A percentile compares a stretch with the other conserved stretches of the same genome.
Conservation (phyloP, 2,329 filamentous ascomycete genomes). For the Colletotrichum australisinense region DNA sequence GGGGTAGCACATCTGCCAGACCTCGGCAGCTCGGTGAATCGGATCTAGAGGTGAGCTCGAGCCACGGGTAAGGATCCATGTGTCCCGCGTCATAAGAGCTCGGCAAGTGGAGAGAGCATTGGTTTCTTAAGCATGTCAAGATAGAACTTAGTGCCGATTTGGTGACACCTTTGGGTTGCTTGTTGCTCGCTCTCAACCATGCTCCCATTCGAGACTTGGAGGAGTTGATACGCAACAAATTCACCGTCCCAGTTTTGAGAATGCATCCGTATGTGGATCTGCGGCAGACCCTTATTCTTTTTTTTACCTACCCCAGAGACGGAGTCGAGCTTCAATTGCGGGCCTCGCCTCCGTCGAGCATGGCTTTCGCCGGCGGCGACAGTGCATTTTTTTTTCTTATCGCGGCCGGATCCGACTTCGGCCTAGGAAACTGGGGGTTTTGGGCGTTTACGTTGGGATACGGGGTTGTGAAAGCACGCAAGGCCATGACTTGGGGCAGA, state of each 20-base stretch:
- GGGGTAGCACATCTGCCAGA: constrained; percentile 13
- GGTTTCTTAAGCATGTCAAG: not conserved
- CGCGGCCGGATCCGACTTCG: constrained; percentile 26
- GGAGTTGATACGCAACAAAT: not conserved
- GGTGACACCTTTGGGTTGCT: not conserved
- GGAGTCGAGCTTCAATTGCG: constrained; percentile 14
- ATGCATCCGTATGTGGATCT: not conserved
- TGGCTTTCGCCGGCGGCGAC: constrained; percentile 31
- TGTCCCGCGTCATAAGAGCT: constrained; percentile 6
- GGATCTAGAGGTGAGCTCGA: not conserved
- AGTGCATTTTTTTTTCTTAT: constrained; percentile 8
- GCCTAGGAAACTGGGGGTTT: not conserved
- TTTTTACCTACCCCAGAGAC: not conserved
- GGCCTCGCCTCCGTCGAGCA: not conserved
- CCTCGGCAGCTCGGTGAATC: constrained; percentile 34
- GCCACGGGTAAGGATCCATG: not conserved
- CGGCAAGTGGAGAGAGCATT: not conserved
- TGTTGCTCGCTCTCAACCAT: not conserved
- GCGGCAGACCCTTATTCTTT: not conserved
- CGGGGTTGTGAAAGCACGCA: constrained; percentile 3
- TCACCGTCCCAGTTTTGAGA: too few relatives aligned
- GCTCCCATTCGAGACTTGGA: not conserved
- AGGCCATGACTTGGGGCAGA: not conserved
- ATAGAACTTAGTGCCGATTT: not conserved
- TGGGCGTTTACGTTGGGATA: not conserved